A percentile compares a stretch with the other conserved stretches of the same genome.
Conservation (phyloP, 768 basidiomycete species). For the Atractiella rhizophila region DNA sequence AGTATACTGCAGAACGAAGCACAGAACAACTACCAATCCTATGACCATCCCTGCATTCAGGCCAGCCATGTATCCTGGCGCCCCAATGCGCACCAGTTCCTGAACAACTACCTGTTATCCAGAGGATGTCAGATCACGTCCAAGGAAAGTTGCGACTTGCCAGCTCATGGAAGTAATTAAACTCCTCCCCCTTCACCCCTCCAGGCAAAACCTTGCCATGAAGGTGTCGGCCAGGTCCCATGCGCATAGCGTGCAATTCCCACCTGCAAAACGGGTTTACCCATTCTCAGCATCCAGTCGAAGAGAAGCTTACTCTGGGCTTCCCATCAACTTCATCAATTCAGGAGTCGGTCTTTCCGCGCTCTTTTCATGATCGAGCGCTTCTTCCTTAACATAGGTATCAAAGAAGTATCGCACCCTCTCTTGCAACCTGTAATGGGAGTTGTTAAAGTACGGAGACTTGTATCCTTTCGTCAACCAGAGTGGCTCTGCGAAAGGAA, state of each 20-base stretch:
- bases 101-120: conserved; percentile 53
- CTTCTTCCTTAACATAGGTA: conserved; percentile 34
- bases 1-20: conserved; percentile 63
- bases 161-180: conserved; percentile 64
- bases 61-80: conserved; percentile 59
- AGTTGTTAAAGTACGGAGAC: conserved; percentile 50
- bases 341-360: conserved; percentile 8
- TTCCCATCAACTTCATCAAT: conserved; percentile 9
- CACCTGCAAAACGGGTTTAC: too few species aligned
- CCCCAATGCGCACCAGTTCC: conserved; percentile 43
- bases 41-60: conserved; percentile 24
- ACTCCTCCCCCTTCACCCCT: conserved; percentile 51
- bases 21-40: conserved; percentile 33
- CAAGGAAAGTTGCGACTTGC: conserved; percentile 19
- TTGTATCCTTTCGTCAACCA: conserved; percentile 49
- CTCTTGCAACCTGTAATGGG: conserved; percentile 38
- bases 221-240: conserved; percentile 72
- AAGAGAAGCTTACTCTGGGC: too few species aligned
- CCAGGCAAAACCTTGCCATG: conserved; percentile 46
- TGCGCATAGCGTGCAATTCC: conserved; percentile 53
- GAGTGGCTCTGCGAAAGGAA: conserved; percentile 68
- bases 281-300: too few species aligned
- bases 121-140: too few species aligned
- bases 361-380: conserved; percentile 5
- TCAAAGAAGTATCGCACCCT: conserved; percentile 42